Base-by-base conservation (phyloP, 768 basidiomycete species). In the Mycena filopes region DNA sequence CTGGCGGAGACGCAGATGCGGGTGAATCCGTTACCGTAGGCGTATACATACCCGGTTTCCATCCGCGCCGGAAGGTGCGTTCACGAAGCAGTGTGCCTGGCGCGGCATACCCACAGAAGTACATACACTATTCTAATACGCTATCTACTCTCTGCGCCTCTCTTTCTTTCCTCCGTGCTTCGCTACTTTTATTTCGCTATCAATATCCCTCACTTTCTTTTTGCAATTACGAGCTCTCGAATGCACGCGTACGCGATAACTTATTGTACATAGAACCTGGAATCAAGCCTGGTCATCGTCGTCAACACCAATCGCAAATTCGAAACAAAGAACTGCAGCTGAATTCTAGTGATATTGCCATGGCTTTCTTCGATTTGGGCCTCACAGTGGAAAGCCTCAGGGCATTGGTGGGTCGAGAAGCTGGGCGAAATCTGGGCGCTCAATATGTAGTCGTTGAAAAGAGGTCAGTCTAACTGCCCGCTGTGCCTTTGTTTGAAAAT, bases 1-100 rank as follows among this genome's bases (percentile, higher is more conserved):
- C 43, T 65, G 8, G 64, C 60, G 20, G 50, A 65, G 53, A 63
- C 60, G 29, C 64, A 65, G 26, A 49, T 46, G 31, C 60, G 60
- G 28, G 64, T 66, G 15, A 33, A 65, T 33, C 55, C 60, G 33
- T 43, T 69, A 29, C 55, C 29, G 15, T 66, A 55, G 40, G 10
- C 26, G n/a, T n/a, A n/a, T 25, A 8, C 20, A 29, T 31, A 26
- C 29, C 40, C 15, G 36, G 15, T 26, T 23, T 26, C 28, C 47
- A 20, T 23, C 38, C 40, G 28, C n/a, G 26, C 43, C 21, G 48
- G 49, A 60, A 36, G 36, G 36, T 51, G 31, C 49, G 45, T 41
- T 26, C 36, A 38, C 20, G 57, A 38, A n/a, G 40, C 36, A 40
- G 21, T 42, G 31, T 48, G 38, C 31, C 5, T 15, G 36, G 40